Conservation (phyloP, 352 stramenopile species). For the Thraustochytrium sp. region DNA sequence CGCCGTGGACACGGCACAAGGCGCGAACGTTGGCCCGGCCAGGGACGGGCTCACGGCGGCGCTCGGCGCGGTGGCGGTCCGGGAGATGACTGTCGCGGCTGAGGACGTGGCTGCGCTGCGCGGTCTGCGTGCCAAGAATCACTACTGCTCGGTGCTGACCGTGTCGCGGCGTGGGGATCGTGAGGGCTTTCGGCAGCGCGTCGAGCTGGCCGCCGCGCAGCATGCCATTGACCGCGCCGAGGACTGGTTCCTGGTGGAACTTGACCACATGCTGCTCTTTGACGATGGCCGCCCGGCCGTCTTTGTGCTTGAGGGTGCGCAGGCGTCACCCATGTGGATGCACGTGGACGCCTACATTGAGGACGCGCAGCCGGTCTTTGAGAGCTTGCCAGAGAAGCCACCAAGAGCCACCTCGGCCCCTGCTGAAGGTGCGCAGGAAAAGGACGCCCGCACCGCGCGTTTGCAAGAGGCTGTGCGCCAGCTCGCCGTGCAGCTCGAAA, state of each 20-base stretch:
- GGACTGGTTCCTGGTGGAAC: neutral
- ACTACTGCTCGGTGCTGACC: constrained; percentile 30
- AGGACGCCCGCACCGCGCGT: neutral
- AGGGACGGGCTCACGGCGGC: too few species aligned
- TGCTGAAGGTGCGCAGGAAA: neutral
- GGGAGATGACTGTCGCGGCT: neutral
- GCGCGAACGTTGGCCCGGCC: too few species aligned
- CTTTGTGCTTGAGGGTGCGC: constrained; percentile 9
- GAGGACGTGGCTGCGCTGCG: neutral
- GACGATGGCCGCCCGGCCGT: neutral
- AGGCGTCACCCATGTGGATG: constrained; percentile 11
- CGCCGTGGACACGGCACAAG: too few species aligned
- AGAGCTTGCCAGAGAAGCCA: neutral
- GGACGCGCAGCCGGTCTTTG: neutral
- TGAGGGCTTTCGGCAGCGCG: neutral
- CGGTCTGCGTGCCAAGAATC: constrained; percentile 3
- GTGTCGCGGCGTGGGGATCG: neutral
- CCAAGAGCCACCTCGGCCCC: neutral
- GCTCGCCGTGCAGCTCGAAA: neutral
- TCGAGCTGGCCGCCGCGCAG: neutral
- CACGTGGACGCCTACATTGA: neutral
- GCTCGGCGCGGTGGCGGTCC: too few species aligned
- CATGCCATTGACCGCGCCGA: constrained; percentile 2
- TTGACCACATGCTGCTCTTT: constrained; percentile 28
- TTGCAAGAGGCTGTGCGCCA: neutral